phyloP scores from a whole-genome alignment of 2,329 filamentous ascomycete genomes.

The Hymenoscyphus scutula region DNA sequence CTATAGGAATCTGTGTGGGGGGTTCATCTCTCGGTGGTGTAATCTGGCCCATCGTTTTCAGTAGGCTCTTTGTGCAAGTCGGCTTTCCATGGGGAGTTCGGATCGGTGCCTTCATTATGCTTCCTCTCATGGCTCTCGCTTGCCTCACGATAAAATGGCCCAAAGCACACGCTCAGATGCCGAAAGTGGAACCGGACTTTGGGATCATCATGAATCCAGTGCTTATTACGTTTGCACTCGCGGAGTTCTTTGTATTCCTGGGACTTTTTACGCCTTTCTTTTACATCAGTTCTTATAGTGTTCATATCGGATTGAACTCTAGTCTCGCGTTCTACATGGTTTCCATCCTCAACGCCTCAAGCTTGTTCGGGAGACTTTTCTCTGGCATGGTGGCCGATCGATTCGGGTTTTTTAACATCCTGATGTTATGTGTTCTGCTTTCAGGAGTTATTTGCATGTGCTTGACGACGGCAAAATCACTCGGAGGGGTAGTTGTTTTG shows the following conservation, averaged over 20 bases:
- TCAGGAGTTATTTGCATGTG: constrained; percentile 24
- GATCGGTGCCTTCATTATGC: constrained; percentile 26
- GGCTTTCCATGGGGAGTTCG: constrained; percentile 34
- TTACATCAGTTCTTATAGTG: constrained; percentile 22
- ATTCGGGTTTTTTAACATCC: constrained; percentile 23
- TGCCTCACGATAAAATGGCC: constrained; percentile 19
- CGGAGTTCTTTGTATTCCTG: constrained; percentile 23
- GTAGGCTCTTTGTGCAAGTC: constrained; percentile 31
- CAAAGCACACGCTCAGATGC: background rate
- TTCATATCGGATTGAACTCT: constrained; percentile 14
- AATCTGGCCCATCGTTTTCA: constrained; percentile 37
- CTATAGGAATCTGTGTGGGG: constrained; percentile 29
- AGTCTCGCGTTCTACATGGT: constrained; percentile 25
- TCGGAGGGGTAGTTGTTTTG: constrained; percentile 21
- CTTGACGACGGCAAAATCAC: constrained; percentile 22
- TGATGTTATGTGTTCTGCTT: constrained; percentile 17
- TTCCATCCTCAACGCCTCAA: constrained; percentile 25
- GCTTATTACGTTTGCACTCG: constrained; percentile 14
- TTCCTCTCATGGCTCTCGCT: constrained; percentile 21
- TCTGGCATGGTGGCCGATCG: constrained; percentile 24
- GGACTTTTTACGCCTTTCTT: constrained; percentile 27
- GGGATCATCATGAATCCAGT: background rate
- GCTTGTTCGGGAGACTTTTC: constrained; percentile 24
- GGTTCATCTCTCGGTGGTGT: constrained; percentile 38
- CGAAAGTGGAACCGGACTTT: constrained; percentile 14